These are phyloP conservation scores for Rhododendron mucronatum DNA, from an alignment of 148 eudicot species.

Conservation along the genomic window DNA sequence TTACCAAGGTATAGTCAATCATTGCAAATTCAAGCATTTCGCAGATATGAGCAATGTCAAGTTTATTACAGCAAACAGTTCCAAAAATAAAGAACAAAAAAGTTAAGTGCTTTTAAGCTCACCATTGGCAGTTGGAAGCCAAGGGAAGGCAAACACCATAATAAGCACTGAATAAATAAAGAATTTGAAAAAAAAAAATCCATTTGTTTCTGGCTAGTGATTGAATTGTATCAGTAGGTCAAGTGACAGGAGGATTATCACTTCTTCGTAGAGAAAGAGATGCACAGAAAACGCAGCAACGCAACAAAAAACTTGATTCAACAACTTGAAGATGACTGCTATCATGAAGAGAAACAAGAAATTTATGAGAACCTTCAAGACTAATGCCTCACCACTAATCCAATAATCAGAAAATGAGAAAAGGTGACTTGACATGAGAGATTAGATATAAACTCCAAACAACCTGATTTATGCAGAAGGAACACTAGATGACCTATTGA, in stretches of 20 bases:
- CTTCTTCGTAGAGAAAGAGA: background rate
- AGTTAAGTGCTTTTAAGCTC: background rate
- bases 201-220: background rate
- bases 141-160: background rate
- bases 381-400: background rate
- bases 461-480: background rate
- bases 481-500: background rate
- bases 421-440: background rate
- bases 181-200: background rate
- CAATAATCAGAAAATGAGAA: background rate
- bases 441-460: background rate
- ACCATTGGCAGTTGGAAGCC: background rate
- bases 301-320: background rate
- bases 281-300: background rate
- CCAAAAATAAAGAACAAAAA: background rate
- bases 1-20: background rate
- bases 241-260: background rate
- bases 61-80: background rate
- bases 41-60: background rate
- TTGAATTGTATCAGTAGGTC: background rate
- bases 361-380: background rate
- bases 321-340: background rate
- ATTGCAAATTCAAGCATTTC: background rate
- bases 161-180: background rate
- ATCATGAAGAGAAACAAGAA: background rate